phyloP scores from a whole-genome alignment of 192 early-diverging fungal species.

The Mortierella hygrophila region DNA sequence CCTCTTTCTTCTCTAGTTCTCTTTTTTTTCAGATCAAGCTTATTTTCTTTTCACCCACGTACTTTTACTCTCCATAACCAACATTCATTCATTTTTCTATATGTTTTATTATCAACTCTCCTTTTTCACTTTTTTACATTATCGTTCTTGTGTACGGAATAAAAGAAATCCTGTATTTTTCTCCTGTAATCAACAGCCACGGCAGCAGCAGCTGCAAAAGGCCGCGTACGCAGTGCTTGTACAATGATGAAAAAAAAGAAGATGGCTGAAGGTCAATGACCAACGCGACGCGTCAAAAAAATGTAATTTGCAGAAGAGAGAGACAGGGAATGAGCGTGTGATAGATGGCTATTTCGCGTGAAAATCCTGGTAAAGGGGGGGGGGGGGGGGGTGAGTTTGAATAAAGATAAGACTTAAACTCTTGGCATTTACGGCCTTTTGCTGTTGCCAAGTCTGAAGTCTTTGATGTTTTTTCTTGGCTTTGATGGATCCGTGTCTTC shows the following conservation, averaged over 20 bases:
- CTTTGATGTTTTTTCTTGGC: too few species aligned
- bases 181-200: neutral
- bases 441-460: too few species aligned
- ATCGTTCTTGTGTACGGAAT: slow-evolving; percentile 5
- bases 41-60: slow-evolving; percentile 28
- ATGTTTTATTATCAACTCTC: slow-evolving; percentile 23
- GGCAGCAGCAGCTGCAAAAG: neutral
- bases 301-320: neutral
- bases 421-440: too few species aligned
- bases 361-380: too few species aligned
- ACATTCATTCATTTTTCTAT: slow-evolving; percentile 9
- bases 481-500: too few species aligned
- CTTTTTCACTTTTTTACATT: slow-evolving; percentile 4
- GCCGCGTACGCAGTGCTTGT: neutral
- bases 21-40: neutral
- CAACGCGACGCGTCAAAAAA: neutral
- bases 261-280: too few species aligned
- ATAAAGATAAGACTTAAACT: too few species aligned
- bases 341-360: too few species aligned
- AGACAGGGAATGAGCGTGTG: neutral
- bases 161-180: slow-evolving; percentile 27
- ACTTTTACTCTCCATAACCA: slow-evolving; percentile 27
- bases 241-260: too few species aligned
- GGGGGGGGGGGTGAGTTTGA: too few species aligned
- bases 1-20: neutral